Evolutionary conservation across 176 grass and related monocot genomes (phyloP).

Genomic region (Oryza coarctata): DNA sequence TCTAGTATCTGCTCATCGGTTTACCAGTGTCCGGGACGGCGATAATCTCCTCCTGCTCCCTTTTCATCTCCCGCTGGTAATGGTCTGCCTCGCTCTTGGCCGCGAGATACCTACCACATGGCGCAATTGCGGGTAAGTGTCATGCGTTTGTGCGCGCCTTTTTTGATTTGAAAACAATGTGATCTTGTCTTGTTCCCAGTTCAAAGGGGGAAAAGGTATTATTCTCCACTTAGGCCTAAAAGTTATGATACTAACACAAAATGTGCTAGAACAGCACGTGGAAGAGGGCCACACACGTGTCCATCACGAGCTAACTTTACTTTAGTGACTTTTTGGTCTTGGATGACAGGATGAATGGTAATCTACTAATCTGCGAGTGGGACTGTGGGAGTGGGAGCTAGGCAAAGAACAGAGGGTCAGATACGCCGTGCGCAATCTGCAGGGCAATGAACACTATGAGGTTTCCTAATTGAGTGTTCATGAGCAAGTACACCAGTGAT

Average conservation of each 20-base stretch:
- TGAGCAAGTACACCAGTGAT: neutral
- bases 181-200: constrained; percentile 19
- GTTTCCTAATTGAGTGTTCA: neutral
- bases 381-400: neutral
- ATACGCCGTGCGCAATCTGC: neutral
- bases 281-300: constrained; percentile 30
- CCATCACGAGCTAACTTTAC: constrained; percentile 22
- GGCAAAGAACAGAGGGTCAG: neutral
- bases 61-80: constrained; percentile 68
- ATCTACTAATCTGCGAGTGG: neutral
- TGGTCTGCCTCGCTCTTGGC: constrained; percentile 88
- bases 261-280: constrained; percentile 24
- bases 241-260: constrained; percentile 27
- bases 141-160: neutral
- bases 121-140: neutral
- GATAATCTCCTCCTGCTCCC: constrained; percentile 78
- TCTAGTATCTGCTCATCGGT: neutral
- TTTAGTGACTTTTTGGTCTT: neutral
- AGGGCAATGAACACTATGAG: neutral
- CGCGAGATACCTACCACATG: constrained; percentile 71
- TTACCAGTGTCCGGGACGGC: constrained; percentile 78
- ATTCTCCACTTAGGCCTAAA: constrained; percentile 22
- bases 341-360: neutral
- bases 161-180: constrained; percentile 25
- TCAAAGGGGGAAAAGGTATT: constrained; percentile 25